phyloP scores from a whole-genome alignment of 2,329 filamentous ascomycete genomes.

The Cladosporium sp. region DNA sequence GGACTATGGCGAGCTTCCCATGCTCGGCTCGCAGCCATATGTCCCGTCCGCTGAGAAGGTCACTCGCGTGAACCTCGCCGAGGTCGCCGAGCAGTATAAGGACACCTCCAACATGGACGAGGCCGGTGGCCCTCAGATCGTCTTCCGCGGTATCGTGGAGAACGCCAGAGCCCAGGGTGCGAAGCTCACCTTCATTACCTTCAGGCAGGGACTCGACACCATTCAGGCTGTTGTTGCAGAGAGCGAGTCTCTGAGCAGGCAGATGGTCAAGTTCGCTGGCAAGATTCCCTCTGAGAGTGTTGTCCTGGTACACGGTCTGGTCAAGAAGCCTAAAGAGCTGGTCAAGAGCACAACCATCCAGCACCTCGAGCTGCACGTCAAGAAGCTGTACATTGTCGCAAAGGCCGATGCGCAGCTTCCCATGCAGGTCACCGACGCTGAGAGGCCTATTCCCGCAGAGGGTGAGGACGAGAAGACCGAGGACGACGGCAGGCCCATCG shows the following conservation, averaged over 20 bases:
- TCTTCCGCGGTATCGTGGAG: constrained; percentile 78
- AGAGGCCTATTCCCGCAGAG: constrained; percentile 51
- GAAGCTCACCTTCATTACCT: constrained; percentile 87
- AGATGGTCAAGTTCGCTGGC: constrained; percentile 93
- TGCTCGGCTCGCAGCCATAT: constrained; percentile 56
- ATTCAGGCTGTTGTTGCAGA: constrained; percentile 80
- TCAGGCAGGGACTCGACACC: constrained; percentile 73
- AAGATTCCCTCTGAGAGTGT: constrained; percentile 77
- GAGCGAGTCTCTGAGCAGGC: constrained; percentile 64
- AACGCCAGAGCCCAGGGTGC: constrained; percentile 86
- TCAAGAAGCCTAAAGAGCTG: constrained; percentile 80
- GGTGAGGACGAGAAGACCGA: constrained; percentile 53
- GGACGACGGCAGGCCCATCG: constrained; percentile 64
- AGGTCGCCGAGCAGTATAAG: constrained; percentile 63
- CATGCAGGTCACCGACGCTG: constrained; percentile 59
- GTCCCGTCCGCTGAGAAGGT: constrained; percentile 52
- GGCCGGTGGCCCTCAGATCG: constrained; percentile 58
- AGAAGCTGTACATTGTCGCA: constrained; percentile 78
- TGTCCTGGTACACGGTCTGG: constrained; percentile 75
- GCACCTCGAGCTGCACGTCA: constrained; percentile 82
- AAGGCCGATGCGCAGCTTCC: constrained; percentile 62
- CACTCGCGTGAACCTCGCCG: constrained; percentile 61
- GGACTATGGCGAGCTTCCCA: constrained; percentile 74
- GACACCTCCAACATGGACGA: constrained; percentile 53
- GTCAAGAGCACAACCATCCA: constrained; percentile 85